These are phyloP conservation scores for Malassezia nana DNA, from an alignment of 1,284 basidiomycete species.

Conservation along the genomic window DNA sequence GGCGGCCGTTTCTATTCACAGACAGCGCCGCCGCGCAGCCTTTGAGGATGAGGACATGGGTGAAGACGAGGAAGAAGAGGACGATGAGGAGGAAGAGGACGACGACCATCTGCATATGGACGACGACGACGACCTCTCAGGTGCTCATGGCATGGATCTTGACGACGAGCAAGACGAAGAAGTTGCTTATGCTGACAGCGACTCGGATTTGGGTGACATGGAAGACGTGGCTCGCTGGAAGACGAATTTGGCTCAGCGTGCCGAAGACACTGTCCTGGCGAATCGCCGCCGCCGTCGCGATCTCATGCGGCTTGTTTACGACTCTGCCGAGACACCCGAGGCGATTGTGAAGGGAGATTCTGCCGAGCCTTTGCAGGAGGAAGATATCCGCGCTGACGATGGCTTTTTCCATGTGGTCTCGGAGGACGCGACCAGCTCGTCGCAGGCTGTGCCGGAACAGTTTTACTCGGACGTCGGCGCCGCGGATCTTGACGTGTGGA, in stretches of 20 bases:
- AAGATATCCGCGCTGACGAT: conserved; percentile 52
- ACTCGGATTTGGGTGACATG: conserved; percentile 43
- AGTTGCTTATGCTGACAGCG: conserved; percentile 44
- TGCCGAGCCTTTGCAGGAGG: conserved; percentile 32
- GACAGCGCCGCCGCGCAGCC: conserved; percentile 26
- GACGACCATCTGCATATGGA: conserved; percentile 18
- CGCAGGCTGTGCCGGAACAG: conserved; percentile 59
- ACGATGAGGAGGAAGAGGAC: conserved; percentile 29
- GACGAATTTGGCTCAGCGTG: conserved; percentile 59
- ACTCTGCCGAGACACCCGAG: conserved; percentile 59
- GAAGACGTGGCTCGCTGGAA: conserved; percentile 61
- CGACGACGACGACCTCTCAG: conserved; percentile 31
- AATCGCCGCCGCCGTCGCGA: conserved; percentile 52
- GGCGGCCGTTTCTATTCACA: conserved; percentile 2
- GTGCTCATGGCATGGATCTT: conserved; percentile 23
- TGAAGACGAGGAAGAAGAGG: conserved; percentile 45
- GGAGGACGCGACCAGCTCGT: conserved; percentile 15
- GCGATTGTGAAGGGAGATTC: conserved; percentile 57
- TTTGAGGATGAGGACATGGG: conserved; percentile 22
- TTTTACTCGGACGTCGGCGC: conserved; percentile 57
- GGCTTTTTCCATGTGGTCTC: conserved; percentile 59
- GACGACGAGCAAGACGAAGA: conserved; percentile 26
- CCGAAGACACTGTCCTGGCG: conserved; percentile 52
- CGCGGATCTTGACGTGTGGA: conserved; percentile 62
- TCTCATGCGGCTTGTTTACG: conserved; percentile 80